Base-by-base conservation (phyloP, 2,329 filamentous ascomycete genomes). In the Aspergillus costaricaensis region DNA sequence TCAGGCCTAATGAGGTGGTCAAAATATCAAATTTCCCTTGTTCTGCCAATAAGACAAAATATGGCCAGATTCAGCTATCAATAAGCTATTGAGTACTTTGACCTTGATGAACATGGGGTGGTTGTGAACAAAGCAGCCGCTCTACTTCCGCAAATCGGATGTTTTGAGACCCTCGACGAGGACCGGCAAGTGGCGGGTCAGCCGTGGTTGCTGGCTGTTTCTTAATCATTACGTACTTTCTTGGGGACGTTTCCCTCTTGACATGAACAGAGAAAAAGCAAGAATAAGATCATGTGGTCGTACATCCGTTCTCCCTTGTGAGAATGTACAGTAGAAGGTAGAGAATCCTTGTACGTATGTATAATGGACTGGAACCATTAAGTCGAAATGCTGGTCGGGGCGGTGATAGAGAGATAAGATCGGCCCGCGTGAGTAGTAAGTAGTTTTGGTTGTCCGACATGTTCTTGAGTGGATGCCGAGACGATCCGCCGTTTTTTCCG, bases 401-500 rank as follows among this genome's bases (percentile, higher is more conserved):
- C 52, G 39, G 30, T 50, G 51, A 25, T 44, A 19, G 36, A 52
- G 55, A 65, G 65, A 67, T 67, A 67, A 67, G 65, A 67, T 67
- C 65, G 63, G 65, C 51, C 63, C 65, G 65, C 60, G 59, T 49
- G 27, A 10, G 23, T 30, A 25, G 44, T 49, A 27, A 27, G 7
- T 8, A 49, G 23, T 30, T 30, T 30, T 30, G 23, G 47, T 50
- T 44, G 41, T 27, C 47, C 23, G 47, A 50, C 47, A 36, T 36
- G 32, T 27, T 17, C 23, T 50, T 10, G 47, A 44, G 23, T 55
- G 59, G 58, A 66, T 72, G 72, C 72, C 72, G 72, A 74, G 72
- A 68, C 66, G 67, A 72, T 73, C 72, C 72, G 72, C 65, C 64
- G 65, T 70, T 73, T 73, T 74, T 72, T 72, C 70, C 72, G 63